Evolutionary conservation across 371 early-diverging fungal genomes (phyloP), one percentile per base, ranked within the genome.

Genomic region (Mortierella sp.): DNA sequence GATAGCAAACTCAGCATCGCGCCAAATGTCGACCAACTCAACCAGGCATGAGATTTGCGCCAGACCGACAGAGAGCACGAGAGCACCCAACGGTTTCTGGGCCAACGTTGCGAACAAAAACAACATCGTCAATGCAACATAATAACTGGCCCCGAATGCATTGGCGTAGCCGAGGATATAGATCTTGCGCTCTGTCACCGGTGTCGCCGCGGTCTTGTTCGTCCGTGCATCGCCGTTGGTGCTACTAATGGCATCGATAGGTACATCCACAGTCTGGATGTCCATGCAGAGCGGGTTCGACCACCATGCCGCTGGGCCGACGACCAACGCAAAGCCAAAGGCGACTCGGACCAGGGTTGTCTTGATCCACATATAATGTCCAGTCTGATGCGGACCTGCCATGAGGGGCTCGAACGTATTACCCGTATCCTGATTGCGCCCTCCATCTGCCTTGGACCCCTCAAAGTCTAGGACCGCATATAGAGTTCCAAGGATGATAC

Each of bases 51-150:
- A 24, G 9, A 89, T 70, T 56, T 86, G 85, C 26, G 87, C 54
- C 50, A 89, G 54, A 39, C 79, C 80, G 3, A 86, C 49, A 6
- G 82, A 81, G 30, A 92, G 60, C 81, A 87, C 84, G n/a, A 92
- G 73, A 4, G 86, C 88, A 12, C 94, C 94, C 81, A 89, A 84
- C 3, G 94, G 94, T 67, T 90, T 89, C 67, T 90, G 91, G 21
- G 88, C 81, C 72, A 89, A 64, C 30, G 64, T 68, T 55, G 89
- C 71, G 32, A 85, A 64, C 59, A 86, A 57, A 70, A 86, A 87
- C 46, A 84, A 59, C 27, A 88, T 82, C 2, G 83, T 80, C 21
- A 85, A 48, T 37, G 90, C 83, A 9, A 86, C 76, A 51, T 88
- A 75, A 56, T 89, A 87, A 6, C 87, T 78, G 2, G 85, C 79